Percentiles rank a stretch among this genome's conserved stretches.
Conservation (phyloP, 169 alveolate genomes). For the Ichthyophthirius multifiliis region DNA sequence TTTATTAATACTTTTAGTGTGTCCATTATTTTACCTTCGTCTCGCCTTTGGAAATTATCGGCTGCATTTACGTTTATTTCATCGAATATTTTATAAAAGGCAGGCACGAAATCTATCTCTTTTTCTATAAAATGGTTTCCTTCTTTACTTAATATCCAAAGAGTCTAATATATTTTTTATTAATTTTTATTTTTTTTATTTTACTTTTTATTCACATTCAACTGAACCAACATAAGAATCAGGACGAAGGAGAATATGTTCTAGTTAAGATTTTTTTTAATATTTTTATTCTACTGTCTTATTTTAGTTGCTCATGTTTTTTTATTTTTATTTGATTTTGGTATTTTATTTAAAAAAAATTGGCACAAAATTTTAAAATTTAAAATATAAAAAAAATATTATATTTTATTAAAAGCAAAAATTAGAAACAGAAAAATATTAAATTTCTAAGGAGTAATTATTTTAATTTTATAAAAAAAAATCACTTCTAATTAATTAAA, state of each 20-base stretch:
- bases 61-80: slow-evolving; percentile 99
- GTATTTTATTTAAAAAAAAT: too few relatives aligned
- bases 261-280: slow-evolving; percentile 96
- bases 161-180: not conserved
- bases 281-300: slow-evolving; percentile 97
- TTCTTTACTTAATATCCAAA: not conserved
- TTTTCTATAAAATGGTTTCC: slow-evolving; percentile 62
- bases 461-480: too few relatives aligned
- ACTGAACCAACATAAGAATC: slow-evolving; percentile 98
- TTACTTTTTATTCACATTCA: slow-evolving; percentile 89
- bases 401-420: too few relatives aligned
- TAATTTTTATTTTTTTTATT: not conserved
- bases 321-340: not conserved
- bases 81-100: slow-evolving; percentile 97
- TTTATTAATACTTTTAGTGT: slow-evolving; percentile 81
- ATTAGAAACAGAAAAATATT: too few relatives aligned
- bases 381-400: too few relatives aligned
- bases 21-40: slow-evolving; percentile 72
- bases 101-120: slow-evolving; percentile 93
- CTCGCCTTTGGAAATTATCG: slow-evolving; percentile 90
- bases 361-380: too few relatives aligned
- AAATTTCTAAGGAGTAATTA: too few relatives aligned
- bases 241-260: slow-evolving; percentile 98
- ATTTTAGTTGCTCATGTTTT: not conserved
- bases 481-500: too few relatives aligned